Base-by-base conservation (phyloP, 495 filamentous ascomycete genomes). In the Talaromyces wortmannii region DNA sequence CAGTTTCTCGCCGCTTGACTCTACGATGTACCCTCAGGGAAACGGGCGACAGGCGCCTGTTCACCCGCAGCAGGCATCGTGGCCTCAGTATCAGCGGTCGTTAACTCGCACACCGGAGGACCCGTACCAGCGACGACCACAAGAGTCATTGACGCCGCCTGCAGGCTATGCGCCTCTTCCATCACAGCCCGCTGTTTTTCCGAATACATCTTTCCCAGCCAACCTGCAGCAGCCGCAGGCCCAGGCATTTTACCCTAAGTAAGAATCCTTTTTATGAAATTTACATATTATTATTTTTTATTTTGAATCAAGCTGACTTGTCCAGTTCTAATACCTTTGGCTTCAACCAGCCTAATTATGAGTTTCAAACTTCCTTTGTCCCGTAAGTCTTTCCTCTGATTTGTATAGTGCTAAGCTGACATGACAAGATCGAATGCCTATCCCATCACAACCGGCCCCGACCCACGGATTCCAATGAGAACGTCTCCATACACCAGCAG, bases 341-440 rank as follows among this genome's bases (percentile, higher is more conserved):
- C 11, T 45, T 66, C n/a, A 66, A 66, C 29, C 67, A 65, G 52
- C 55, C 61, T 40, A 61, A 63, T 23, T 70, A 67, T 50, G 67
- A 70, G 36, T 55, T 67, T 4, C 61, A 63, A 49, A 54, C 57
- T 11, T 60, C 67, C 48, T 63, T 63, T 8, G 45, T 69, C 0
- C 55, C 67, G 65, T 69, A 45, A 58, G 67, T 7, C 10, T 50
- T 3, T 46, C 23, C 31, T 31, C 12, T 13, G 16, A n/a, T 4
- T 13, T 45, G 7, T 36, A 13, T 15, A 33, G n/a, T 3, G 17
- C 7, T 7, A 31, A 59, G 60, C 36, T 59, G 46, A 42, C 18
- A 47, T 12, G 30, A 32, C 18, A 2, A 69, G 64, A 45, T 60
- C 63, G 47, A 59, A 63, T 43, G 46, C 58, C 15, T 55, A 53